Evolutionary conservation across 768 basidiomycete species (phyloP).

Genomic region (Naganishia vaughanmartiniae): DNA sequence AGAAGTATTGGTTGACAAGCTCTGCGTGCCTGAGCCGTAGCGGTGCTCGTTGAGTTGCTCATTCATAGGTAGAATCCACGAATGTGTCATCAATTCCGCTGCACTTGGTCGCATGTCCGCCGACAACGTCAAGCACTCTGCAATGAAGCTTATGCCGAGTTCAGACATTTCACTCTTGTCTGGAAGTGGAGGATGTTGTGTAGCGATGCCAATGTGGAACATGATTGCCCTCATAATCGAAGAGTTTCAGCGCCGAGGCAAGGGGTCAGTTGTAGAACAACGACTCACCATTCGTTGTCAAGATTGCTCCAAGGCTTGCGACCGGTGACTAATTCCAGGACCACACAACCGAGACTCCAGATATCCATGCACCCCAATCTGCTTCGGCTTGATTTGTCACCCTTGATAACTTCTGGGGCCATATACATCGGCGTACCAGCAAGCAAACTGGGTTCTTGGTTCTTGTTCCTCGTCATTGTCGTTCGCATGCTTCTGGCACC

Average conservation of each 20-base stretch:
- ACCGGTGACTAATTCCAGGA: slow-evolving; percentile 92
- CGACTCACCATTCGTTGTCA: slow-evolving; percentile 90
- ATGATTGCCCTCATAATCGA: slow-evolving; percentile 83
- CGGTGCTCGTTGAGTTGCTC: slow-evolving; percentile 25
- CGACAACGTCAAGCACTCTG: slow-evolving; percentile 83
- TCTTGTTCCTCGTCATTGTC: slow-evolving; percentile 37
- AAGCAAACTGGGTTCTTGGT: slow-evolving; percentile 62
- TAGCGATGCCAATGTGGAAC: slow-evolving; percentile 97
- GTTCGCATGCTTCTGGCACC: slow-evolving; percentile 44
- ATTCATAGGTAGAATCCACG: slow-evolving; percentile 71
- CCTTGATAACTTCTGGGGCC: slow-evolving; percentile 98
- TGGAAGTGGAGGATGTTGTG: slow-evolving; percentile 91
- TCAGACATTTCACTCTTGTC: slow-evolving; percentile 85
- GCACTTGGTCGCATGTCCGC: slow-evolving; percentile 79
- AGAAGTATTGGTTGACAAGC: slow-evolving; percentile 7
- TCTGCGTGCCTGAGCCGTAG: background rate
- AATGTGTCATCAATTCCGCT: slow-evolving; percentile 75
- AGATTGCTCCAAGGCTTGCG: slow-evolving; percentile 98
- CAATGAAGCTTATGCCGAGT: slow-evolving; percentile 88
- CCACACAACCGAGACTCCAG: slow-evolving; percentile 97
- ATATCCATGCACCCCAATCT: slow-evolving; percentile 91
- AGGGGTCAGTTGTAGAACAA: background rate
- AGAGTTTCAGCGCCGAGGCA: background rate
- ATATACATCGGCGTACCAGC: slow-evolving; percentile 99
- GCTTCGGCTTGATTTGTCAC: slow-evolving; percentile 70